A percentile compares a stretch with the other conserved stretches of the same genome.
Conservation (phyloP, 1,284 basidiomycete genomes). For the Peniophora sp. region DNA sequence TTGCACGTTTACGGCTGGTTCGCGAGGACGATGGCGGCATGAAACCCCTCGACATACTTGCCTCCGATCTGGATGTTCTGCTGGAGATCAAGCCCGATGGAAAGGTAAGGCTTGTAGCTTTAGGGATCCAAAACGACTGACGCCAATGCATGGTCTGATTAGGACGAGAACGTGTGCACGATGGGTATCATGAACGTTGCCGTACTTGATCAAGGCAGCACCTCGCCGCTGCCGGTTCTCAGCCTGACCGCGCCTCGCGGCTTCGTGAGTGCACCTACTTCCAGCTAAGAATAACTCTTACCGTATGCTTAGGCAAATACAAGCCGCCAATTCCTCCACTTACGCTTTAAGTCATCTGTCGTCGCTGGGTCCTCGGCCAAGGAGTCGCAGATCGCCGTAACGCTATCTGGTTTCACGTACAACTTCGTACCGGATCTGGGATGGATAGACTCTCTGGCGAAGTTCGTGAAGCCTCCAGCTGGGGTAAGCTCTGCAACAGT, state of each 20-base stretch:
- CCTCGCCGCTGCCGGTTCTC: conserved; percentile 34
- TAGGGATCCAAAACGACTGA: not conserved
- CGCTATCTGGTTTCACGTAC: conserved; percentile 60
- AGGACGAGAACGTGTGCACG: conserved; percentile 69
- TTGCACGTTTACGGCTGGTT: conserved; percentile 33
- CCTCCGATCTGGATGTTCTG: conserved; percentile 56
- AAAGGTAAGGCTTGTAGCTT: conserved; percentile 37
- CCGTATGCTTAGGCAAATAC: conserved; percentile 32
- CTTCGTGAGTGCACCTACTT: conserved; percentile 35
- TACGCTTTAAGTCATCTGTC: conserved; percentile 61
- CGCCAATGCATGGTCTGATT: not conserved
- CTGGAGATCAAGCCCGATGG: conserved; percentile 64
- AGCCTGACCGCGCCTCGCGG: conserved; percentile 42
- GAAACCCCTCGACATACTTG: conserved; percentile 50
- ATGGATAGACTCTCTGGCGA: conserved; percentile 58
- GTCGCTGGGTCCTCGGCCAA: conserved; percentile 66
- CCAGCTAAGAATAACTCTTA: not conserved
- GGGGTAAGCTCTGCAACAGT: conserved; percentile 48
- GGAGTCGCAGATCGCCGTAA: conserved; percentile 69
- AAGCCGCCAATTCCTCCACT: conserved; percentile 46
- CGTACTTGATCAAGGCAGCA: conserved; percentile 36
- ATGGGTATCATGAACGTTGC: conserved; percentile 56
- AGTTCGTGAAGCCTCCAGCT: conserved; percentile 79
- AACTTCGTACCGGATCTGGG: conserved; percentile 55
- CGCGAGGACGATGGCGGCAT: conserved; percentile 11